Evolutionary conservation across 768 basidiomycete genomes (phyloP).

Genomic region (Tricholoma matsutake): DNA sequence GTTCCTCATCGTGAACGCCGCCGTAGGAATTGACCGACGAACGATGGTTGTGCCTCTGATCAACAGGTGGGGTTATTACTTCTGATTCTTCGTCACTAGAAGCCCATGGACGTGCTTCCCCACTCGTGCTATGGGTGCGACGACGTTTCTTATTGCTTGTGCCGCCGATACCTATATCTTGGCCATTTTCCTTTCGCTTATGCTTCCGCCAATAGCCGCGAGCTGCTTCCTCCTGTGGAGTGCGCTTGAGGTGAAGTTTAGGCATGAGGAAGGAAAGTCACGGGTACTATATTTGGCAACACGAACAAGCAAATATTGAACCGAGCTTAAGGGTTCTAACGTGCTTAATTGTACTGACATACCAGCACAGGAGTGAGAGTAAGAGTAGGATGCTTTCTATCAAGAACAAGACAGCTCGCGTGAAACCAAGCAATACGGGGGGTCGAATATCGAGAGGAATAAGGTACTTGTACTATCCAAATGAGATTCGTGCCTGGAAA

Average conservation of each 20-base stretch:
- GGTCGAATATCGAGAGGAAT: too few relatives aligned
- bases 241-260: slow-evolving; percentile 62
- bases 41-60: slow-evolving; percentile 6
- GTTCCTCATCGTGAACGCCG: slow-evolving; percentile 45
- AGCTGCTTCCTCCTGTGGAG: slow-evolving; percentile 55
- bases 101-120: slow-evolving; percentile 42
- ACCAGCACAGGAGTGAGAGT: too few relatives aligned
- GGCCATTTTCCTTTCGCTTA: slow-evolving; percentile 34
- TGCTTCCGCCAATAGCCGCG: slow-evolving; percentile 38
- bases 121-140: slow-evolving; percentile 27
- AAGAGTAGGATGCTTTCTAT: too few relatives aligned
- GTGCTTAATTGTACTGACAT: too few relatives aligned
- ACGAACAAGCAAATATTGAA: too few relatives aligned
- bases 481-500: too few relatives aligned
- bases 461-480: too few relatives aligned
- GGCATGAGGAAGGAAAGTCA: slow-evolving; percentile 27
- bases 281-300: too few relatives aligned
- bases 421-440: too few relatives aligned
- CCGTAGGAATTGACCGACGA: slow-evolving; percentile 22
- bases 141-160: slow-evolving; percentile 12
- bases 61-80: slow-evolving; percentile 12
- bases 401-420: too few relatives aligned
- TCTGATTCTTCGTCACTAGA: slow-evolving; percentile 41
- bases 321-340: too few relatives aligned
- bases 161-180: slow-evolving; percentile 12